Percentiles rank a stretch among this genome's conserved stretches.
Conservation (phyloP, 345 rosid species). For the Camelina laxa region DNA sequence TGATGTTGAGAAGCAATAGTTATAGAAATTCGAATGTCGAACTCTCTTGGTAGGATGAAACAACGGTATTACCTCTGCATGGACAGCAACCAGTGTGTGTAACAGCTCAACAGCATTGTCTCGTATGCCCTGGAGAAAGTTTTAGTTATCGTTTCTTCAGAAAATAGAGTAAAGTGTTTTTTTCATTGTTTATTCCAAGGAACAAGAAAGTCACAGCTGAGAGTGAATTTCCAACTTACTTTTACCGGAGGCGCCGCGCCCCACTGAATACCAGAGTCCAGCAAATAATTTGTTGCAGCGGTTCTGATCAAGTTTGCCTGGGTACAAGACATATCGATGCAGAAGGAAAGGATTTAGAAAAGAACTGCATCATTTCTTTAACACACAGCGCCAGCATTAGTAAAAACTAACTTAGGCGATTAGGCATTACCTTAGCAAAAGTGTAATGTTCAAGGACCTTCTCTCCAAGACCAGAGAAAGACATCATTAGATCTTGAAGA, state of each 20-base stretch:
- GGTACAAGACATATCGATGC: background rate
- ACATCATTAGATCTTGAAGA: conserved; percentile 74
- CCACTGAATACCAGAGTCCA: conserved; percentile 93
- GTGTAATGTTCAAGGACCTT: conserved; percentile 90
- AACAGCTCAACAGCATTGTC: conserved; percentile 91
- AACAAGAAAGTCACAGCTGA: background rate
- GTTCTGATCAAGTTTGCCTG: conserved; percentile 87
- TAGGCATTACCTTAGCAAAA: conserved; percentile 76
- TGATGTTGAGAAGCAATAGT: background rate
- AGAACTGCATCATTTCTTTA: conserved; percentile 11
- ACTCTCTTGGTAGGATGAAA: background rate
- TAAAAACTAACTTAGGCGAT: background rate
- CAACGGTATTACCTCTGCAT: conserved; percentile 70
- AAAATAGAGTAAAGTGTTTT: background rate
- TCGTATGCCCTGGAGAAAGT: conserved; percentile 74
- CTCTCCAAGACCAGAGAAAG: conserved; percentile 86
- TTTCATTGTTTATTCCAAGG: conserved; percentile 3
- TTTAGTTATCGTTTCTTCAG: conserved; percentile 3
- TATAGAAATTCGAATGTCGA: background rate
- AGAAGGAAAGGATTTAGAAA: background rate
- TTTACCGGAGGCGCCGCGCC: conserved; percentile 89
- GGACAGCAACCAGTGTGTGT: conserved; percentile 90
- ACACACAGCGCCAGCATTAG: background rate
- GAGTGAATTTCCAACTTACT: conserved; percentile 52
- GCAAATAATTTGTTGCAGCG: conserved; percentile 77